phyloP scores from a whole-genome alignment of 2,329 filamentous ascomycete species.

The Paecilomyces sp. region DNA sequence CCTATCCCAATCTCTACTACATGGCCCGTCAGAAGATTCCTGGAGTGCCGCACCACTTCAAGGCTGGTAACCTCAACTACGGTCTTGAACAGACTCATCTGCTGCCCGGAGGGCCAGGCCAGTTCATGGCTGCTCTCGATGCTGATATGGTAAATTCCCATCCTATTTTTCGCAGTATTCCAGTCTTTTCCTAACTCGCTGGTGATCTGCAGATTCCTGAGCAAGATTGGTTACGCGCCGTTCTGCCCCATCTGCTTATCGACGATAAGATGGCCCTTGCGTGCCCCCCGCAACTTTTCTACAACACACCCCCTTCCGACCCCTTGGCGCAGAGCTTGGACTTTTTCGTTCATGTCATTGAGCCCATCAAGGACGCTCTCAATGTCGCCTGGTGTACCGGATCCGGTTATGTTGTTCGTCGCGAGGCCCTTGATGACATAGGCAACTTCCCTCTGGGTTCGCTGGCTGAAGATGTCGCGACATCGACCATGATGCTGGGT shows the following conservation, averaged over 20 bases:
- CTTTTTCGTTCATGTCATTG: slow-evolving; percentile 51
- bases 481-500: slow-evolving; percentile 52
- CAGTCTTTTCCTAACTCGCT: slow-evolving; percentile 4
- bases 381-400: slow-evolving; percentile 59
- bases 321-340: slow-evolving; percentile 53
- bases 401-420: slow-evolving; percentile 54
- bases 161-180: background rate
- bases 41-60: slow-evolving; percentile 46
- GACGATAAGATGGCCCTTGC: slow-evolving; percentile 52
- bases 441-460: slow-evolving; percentile 56
- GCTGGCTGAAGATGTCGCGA: slow-evolving; percentile 55
- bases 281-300: slow-evolving; percentile 57
- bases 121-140: slow-evolving; percentile 58
- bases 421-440: slow-evolving; percentile 54
- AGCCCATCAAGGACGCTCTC: slow-evolving; percentile 39
- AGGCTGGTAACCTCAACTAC: slow-evolving; percentile 59
- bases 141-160: slow-evolving; percentile 50
- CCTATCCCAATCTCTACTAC: slow-evolving; percentile 36
- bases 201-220: slow-evolving; percentile 46
- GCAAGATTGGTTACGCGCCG: slow-evolving; percentile 51
- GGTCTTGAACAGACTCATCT: slow-evolving; percentile 45
- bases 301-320: slow-evolving; percentile 54
- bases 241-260: slow-evolving; percentile 52
- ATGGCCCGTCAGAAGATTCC: slow-evolving; percentile 35
- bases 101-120: slow-evolving; percentile 49